A percentile compares a stretch with the other conserved stretches of the same genome.
Conservation (phyloP, 2,329 filamentous ascomycete species). For the Rhytidhysteron rufulum region DNA sequence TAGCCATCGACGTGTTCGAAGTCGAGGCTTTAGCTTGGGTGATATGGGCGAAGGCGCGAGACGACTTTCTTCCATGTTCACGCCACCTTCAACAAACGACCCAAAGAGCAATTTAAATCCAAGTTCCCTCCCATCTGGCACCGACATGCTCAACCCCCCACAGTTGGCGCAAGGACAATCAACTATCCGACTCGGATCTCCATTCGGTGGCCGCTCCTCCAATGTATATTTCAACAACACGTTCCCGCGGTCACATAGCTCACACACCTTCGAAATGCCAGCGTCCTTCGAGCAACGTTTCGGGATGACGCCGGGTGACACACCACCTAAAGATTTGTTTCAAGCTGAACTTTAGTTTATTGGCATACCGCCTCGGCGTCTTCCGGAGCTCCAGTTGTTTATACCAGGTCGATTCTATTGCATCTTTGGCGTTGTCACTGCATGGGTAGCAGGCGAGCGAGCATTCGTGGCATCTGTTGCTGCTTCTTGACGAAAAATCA, state of each 20-base stretch:
- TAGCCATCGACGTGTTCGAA: constrained; percentile 55
- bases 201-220: constrained; percentile 40
- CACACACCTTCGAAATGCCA: constrained; percentile 34
- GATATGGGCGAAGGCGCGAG: constrained; percentile 50
- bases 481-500: not conserved
- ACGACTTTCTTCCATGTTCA: constrained; percentile 53
- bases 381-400: not conserved
- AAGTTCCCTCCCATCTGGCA: constrained; percentile 21
- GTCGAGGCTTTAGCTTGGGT: constrained; percentile 59
- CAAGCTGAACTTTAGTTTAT: constrained; percentile 1
- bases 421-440: constrained; percentile 2
- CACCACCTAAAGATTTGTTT: constrained; percentile 4
- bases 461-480: constrained; percentile 1
- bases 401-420: not conserved
- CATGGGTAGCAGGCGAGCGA: constrained; percentile 1
- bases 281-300: constrained; percentile 39
- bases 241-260: constrained; percentile 42
- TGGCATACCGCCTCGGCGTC: not conserved
- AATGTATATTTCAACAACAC: constrained; percentile 39
- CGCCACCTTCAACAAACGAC: constrained; percentile 39
- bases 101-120: constrained; percentile 18
- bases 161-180: constrained; percentile 30
- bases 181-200: constrained; percentile 45
- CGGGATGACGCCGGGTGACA: constrained; percentile 23
- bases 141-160: constrained; percentile 14